Base-by-base conservation (phyloP, 1,139 yeast genomes). In the Lodderomyces parapsilosis region DNA sequence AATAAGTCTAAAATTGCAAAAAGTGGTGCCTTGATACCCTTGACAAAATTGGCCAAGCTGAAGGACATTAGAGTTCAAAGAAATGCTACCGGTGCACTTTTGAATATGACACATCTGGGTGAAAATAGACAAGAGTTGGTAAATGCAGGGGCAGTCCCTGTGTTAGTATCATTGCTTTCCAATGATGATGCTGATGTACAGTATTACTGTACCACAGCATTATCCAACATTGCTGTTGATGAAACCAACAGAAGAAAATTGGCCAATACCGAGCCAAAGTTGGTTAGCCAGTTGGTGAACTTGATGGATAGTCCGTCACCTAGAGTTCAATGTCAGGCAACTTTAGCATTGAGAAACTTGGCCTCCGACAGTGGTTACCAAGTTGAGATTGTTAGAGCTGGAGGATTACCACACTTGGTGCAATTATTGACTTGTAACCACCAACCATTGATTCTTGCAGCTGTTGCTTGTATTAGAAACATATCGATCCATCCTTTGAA, bases 121-220 rank as follows among this genome's bases (percentile, higher is more conserved):
- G 99, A 91, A 68, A 93, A 94, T 66, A 83, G 99, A 66, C 94
- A 87, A 63, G 98, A 94, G 65, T 75, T 93, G 52, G 99, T 93
- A 40, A 90, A 88, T 62, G 98, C 99, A 2, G 99, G 98, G 36
- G 97, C 99, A 6, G 96, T 93, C 6, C 99, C 99, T 1, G 96
- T 93, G 7, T 74, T 93, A 46, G 98, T 93, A 9, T 83, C 95
- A n/a, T 72, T 94, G 48, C 73, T 93, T 50, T 80, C 94, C 1
- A 86, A 91, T 42, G 80, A 84, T 19, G 99, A 93, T 63, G 89
- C 97, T 3, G 99, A 93, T 62, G 98, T 93, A 35, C 99, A 94
- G 66, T 93, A 94, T 65, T 93, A 93, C 63, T 93, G 99, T 71
- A 93, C 99, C 14, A 93, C 99, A 2, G 98, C 99, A 0, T 75